Percentiles rank a stretch among this genome's conserved stretches.
These are phyloP conservation scores for Aspergillus pseudoglaucus DNA, from an alignment of 2,329 filamentous ascomycete species.

Conservation along the genomic window DNA sequence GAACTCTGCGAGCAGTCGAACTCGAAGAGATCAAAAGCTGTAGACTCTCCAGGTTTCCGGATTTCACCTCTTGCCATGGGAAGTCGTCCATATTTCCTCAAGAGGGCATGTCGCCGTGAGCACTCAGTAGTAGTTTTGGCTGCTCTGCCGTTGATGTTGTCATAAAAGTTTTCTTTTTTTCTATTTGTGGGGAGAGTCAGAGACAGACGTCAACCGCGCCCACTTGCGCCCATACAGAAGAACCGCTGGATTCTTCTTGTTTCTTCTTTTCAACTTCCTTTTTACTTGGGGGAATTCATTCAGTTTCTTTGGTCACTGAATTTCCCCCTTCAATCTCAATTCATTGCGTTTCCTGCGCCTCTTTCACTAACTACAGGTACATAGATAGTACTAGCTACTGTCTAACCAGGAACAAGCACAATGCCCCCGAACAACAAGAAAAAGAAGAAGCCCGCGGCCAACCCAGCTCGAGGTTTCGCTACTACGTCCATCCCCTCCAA, in stretches of 20 bases:
- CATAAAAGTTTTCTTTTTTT: slow-evolving; percentile 36
- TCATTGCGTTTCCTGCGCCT: not conserved
- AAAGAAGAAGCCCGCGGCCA: slow-evolving; percentile 84
- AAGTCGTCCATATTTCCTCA: slow-evolving; percentile 37
- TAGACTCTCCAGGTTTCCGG: slow-evolving; percentile 35
- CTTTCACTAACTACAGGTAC: too few species aligned
- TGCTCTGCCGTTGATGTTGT: slow-evolving; percentile 25
- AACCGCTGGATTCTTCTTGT: not conserved
- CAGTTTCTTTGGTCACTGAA: not conserved
- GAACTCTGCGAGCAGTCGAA: slow-evolving; percentile 36
- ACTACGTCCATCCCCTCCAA: slow-evolving; percentile 90
- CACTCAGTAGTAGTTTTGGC: slow-evolving; percentile 15
- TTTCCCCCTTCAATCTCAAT: slow-evolving; percentile 4
- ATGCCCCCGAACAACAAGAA: slow-evolving; percentile 74
- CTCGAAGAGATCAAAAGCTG: slow-evolving; percentile 35
- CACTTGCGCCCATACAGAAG: slow-evolving; percentile 3
- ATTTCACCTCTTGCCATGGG: slow-evolving; percentile 40
- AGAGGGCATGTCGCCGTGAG: slow-evolving; percentile 23
- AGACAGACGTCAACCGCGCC: slow-evolving; percentile 10
- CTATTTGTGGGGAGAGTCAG: slow-evolving; percentile 17
- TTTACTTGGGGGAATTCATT: not conserved
- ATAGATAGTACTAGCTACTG: not conserved
- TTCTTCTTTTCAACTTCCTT: not conserved
- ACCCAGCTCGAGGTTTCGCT: slow-evolving; percentile 86
- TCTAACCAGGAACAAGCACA: slow-evolving; percentile 3